These are phyloP conservation scores for Fusarium miscanthi DNA, from an alignment of 2,329 filamentous ascomycete genomes.

Conservation along the genomic window DNA sequence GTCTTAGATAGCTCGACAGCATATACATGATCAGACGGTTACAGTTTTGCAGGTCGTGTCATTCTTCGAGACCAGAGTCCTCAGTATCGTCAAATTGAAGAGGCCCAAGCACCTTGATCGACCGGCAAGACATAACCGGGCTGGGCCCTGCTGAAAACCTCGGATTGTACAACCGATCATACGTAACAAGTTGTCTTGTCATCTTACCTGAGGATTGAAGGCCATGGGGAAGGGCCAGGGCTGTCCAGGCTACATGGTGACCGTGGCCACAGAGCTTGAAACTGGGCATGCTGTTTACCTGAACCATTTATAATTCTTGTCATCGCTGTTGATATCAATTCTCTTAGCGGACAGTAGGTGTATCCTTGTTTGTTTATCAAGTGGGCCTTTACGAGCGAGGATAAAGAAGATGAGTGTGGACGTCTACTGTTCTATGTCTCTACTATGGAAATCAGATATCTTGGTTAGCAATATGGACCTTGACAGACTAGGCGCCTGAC, in stretches of 20 bases:
- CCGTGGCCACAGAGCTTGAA: conserved; percentile 3
- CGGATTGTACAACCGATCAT: conserved; percentile 10
- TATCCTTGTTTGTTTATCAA: conserved; percentile 6
- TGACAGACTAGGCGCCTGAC: neutral
- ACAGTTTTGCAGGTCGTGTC: neutral
- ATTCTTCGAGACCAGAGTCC: neutral
- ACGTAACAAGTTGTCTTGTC: neutral
- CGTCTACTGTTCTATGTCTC: neutral
- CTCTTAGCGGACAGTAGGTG: neutral
- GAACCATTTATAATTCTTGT: neutral
- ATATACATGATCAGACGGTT: neutral
- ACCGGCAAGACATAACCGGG: conserved; percentile 35
- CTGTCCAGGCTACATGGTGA: neutral
- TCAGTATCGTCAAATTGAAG: conserved; percentile 7
- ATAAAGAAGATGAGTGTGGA: neutral
- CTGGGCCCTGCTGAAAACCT: conserved; percentile 33
- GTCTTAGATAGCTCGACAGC: neutral
- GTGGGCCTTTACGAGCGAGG: conserved; percentile 22
- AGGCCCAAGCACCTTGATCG: conserved; percentile 32
- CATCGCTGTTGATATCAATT: neutral
- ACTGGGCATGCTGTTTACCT: neutral
- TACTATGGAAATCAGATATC: neutral
- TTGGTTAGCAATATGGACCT: neutral
- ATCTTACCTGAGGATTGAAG: neutral
- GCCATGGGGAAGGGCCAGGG: neutral